phyloP scores from a whole-genome alignment of 225 moss, liverwort and hornwort genomes.

The Marchantia paleacea region DNA sequence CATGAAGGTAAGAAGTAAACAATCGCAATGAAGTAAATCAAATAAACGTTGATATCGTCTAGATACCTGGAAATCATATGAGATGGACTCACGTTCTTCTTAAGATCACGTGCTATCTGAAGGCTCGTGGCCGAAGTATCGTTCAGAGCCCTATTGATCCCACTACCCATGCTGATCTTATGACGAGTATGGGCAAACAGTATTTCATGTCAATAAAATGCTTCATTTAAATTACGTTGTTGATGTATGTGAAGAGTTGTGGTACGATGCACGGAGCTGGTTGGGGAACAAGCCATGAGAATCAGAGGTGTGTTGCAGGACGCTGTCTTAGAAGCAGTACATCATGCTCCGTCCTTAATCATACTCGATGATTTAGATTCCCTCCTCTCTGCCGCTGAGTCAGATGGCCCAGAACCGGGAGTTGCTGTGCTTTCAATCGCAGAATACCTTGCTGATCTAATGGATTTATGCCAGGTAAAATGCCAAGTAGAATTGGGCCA shows the following conservation, averaged over 20 bases:
- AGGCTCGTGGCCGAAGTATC: too few relatives aligned
- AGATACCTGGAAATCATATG: too few relatives aligned
- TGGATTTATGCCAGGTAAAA: conserved; percentile 78
- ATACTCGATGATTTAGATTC: conserved; percentile 90
- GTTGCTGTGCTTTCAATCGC: conserved; percentile 64
- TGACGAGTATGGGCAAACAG: too few relatives aligned
- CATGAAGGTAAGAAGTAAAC: too few relatives aligned
- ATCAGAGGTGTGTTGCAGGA: conserved; percentile 65
- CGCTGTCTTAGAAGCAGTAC: conserved; percentile 68
- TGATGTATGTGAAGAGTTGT: conserved; percentile 50
- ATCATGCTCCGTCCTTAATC: conserved; percentile 82
- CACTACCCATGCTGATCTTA: too few relatives aligned
- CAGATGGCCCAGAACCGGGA: conserved; percentile 74
- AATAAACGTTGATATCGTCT: too few relatives aligned
- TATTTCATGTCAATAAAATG: too few relatives aligned
- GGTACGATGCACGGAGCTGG: conserved; percentile 80
- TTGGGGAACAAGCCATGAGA: conserved; percentile 74
- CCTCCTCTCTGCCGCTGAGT: conserved; percentile 62
- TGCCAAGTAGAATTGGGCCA: neutral
- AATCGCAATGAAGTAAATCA: too few relatives aligned
- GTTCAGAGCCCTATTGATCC: too few relatives aligned
- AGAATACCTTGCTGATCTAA: conserved; percentile 83
- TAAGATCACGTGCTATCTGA: too few relatives aligned
- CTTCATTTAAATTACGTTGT: conserved; percentile 3
- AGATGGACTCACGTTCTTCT: too few relatives aligned